Evolutionary conservation across 495 filamentous ascomycete species (phyloP), one percentile per base, ranked within the genome.

Genomic region (Penicillium argentinense): DNA sequence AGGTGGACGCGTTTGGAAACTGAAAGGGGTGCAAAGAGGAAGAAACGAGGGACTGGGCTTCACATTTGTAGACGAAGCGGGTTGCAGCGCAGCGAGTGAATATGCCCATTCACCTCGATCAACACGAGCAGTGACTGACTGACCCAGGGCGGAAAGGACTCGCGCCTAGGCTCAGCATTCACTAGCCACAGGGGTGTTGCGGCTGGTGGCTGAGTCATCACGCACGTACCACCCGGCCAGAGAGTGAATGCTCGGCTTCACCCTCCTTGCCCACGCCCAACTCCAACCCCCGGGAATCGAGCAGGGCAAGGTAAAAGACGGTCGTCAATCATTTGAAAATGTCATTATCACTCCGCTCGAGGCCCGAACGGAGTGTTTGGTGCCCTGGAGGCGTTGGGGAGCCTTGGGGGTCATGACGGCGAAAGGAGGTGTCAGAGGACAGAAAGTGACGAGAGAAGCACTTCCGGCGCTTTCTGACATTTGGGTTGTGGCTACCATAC

Each of bases 401-500:
- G 21, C 11, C 36, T 29, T 22, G 48, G 22, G 30, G 16, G 28
- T 36, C 45, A 41, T 32, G 23, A 32, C 50, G 54, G 47, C 50
- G 50, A 50, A 51, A 61, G 57, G 54, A 55, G 60, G 45, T 58
- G 57, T 60, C 46, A 63, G 57, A 63, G 47, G 42, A 47, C 57
- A 48, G 44, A 58, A 30, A 48, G 54, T 42, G 45, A 61, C 45
- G 21, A 44, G 45, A 56, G 54, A 42, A 55, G 24, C 54, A 45
- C 34, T 54, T 30, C 53, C 36, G 32, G 26, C 43, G 33, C 49
- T 30, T 55, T 55, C 44, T 62, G 52, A 56, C 54, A 54, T 60
- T 69, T 69, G 56, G 56, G 53, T 59, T 64, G 59, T 56, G 59
- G 51, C 56, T 62, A n/a, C 68, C 58, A 59, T 59, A 60, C 55